These are phyloP conservation scores for Collariella sp. DNA, from an alignment of 495 filamentous ascomycete species.

Conservation along the genomic window DNA sequence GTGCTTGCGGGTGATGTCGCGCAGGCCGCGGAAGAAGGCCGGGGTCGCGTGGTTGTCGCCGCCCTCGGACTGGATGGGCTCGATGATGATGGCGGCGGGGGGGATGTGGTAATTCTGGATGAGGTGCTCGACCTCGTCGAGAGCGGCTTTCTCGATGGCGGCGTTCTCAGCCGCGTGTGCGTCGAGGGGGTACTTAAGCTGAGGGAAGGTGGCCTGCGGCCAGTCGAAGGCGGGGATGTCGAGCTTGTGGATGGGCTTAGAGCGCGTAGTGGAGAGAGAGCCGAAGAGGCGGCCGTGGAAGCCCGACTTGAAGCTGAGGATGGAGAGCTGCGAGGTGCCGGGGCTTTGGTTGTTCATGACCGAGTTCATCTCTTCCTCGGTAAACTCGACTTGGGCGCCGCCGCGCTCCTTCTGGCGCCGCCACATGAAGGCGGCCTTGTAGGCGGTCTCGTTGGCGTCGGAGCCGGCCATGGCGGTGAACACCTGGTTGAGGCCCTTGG, in stretches of 20 bases:
- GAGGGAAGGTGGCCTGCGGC: constrained; percentile 91
- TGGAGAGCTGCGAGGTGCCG: constrained; percentile 75
- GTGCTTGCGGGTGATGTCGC: constrained; percentile 77
- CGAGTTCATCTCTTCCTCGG: constrained; percentile 64
- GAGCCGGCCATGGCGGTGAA: constrained; percentile 95
- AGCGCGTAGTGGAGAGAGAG: constrained; percentile 83
- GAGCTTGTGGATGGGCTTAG: constrained; percentile 96
- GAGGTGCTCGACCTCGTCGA: constrained; percentile 80
- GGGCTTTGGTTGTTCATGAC: constrained; percentile 82
- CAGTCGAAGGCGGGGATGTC: constrained; percentile 98
- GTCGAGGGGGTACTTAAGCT: constrained; percentile 84
- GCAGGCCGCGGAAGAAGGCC: constrained; percentile 82
- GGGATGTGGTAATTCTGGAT: constrained; percentile 78
- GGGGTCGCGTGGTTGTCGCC: constrained; percentile 98
- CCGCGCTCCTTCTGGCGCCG: constrained; percentile 82
- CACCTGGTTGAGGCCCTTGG: constrained; percentile 87
- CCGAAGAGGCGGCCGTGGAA: constrained; percentile 98
- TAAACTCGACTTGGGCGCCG: constrained; percentile 73
- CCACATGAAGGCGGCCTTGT: constrained; percentile 99
- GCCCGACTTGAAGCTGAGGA: constrained; percentile 84
- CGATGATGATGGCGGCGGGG: constrained; percentile 82
- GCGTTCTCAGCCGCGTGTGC: constrained; percentile 75
- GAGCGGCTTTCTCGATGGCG: constrained; percentile 71
- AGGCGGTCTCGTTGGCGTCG: constrained; percentile 98
- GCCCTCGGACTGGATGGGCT: constrained; percentile 97